Base-by-base conservation (phyloP, 768 basidiomycete genomes). In the Albatrellus ellisii region DNA sequence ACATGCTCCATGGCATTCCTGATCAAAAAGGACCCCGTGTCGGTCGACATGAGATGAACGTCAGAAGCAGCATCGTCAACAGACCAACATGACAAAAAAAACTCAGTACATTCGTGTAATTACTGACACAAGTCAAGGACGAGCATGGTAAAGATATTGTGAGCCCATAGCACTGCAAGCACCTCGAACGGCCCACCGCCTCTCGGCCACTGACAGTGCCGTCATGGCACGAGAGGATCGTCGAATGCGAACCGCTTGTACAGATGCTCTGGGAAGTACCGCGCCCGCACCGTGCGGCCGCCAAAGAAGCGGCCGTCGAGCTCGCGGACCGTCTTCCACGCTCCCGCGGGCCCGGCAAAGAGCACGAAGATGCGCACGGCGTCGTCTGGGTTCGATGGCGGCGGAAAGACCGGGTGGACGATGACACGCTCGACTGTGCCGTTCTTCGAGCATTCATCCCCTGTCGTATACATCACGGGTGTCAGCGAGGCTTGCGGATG, bases 311-410 rank as follows among this genome's bases (percentile, higher is more conserved):
- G 70, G 17, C 90, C 94, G 52, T 98, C 89, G 40, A 97, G 68
- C 57, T 94, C 90, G 36, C 89, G 75, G 2, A 92, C 87, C 0
- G 89, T 91, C 60, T 89, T 88, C 92, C 91, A 98, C 5, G 92
- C 94, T 9, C 89, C 94, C 0, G 73, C 91, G 4, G 87, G 86
- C 1, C 92, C 94, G 0, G 79, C 77, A 54, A 94, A 98, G 40
- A 85, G 64, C 12, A 97, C 82, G 56, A 95, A 98, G 41, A 97
- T 80, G 39, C 91, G 79, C 4, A 95, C 82, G 1, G 80, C 77
- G n/a, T 89, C 82, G n/a, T 79, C 77, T 2, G 75, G 67, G 36
- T 79, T 68, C 2, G 59, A 47, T 0, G 87, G 73, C 2, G 72
- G 63, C 2, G 88, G 86, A 31, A 78, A 66, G 34, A 84, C 72